A percentile compares a stretch with the other conserved stretches of the same genome.
phyloP scores from a whole-genome alignment of 106 monocot species.

The Xerophyta viscosa region DNA sequence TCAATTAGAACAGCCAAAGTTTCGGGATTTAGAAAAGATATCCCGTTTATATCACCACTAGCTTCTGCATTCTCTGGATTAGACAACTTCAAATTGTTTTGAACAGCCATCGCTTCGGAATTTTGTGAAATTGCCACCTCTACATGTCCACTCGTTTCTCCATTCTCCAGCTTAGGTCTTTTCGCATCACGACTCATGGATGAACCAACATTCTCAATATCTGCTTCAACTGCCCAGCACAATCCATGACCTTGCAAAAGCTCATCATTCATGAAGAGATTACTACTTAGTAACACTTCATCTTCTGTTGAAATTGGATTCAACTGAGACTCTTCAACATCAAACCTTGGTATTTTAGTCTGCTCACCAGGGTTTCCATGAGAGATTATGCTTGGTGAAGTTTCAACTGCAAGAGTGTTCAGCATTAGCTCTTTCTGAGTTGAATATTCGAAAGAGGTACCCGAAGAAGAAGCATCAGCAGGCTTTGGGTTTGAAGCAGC shows the following conservation, averaged over 20 bases:
- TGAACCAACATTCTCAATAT: constrained; percentile 13
- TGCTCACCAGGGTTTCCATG: constrained; percentile 6
- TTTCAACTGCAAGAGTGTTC: constrained; percentile 14
- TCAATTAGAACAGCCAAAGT: constrained; percentile 62
- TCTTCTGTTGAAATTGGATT: constrained; percentile 15
- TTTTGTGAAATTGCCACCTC: constrained; percentile 9
- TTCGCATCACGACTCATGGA: constrained; percentile 20
- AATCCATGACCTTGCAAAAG: constrained; percentile 93
- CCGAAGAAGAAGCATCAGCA: constrained; percentile 1
- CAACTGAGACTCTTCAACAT: constrained; percentile 15
- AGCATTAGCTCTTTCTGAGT: not conserved
- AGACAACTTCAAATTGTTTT: constrained; percentile 33
- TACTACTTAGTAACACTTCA: constrained; percentile 13
- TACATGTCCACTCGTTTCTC: not conserved
- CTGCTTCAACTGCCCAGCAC: constrained; percentile 54
- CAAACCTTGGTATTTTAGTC: not conserved
- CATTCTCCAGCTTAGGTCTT: constrained; percentile 31
- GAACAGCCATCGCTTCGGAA: constrained; percentile 33
- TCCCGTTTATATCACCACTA: constrained; percentile 1
- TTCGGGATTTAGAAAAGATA: constrained; percentile 19
- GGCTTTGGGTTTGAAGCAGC: not conserved
- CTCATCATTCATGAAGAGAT: constrained; percentile 51
- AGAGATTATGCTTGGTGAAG: not conserved
- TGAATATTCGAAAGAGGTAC: constrained; percentile 8
- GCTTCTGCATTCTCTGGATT: constrained; percentile 29